Base-by-base conservation (phyloP, 768 basidiomycete species). In the Phanerodontia chrysosporium region DNA sequence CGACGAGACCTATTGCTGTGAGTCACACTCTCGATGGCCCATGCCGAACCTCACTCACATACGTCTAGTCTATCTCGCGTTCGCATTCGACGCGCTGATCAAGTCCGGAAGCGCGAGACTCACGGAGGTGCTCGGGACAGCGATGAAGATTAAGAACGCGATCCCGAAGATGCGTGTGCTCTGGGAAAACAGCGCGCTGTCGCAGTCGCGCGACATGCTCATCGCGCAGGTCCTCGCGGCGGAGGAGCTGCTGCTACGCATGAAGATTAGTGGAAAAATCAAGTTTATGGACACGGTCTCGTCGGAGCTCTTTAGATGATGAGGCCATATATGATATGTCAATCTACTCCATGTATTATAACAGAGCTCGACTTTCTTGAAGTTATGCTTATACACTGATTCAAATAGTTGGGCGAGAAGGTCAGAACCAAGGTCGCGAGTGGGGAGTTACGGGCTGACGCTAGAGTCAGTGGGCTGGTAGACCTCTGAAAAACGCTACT, bases 1-100 rank as follows among this genome's bases (percentile, higher is more conserved):
- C 45, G 58, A 63, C 45, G 62, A 63, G 45, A 32, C n/a, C 4
- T 35, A 53, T n/a, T 12, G 32, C 12, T 60, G 58, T 59, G 32
- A 51, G 56, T 27, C 30, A 18, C 45, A 35, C 14, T 7, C 8
- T 7, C 32, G 32, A n/a, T n/a, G n/a, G n/a, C n/a, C n/a, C n/a
- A n/a, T n/a, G 5, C 39, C 29, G 8, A 3, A 16, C 16, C 10
- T n/a, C 25, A 3, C 27, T 24, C 21, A 6, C 46, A 10, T 18
- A 42, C 39, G 18, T 42, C 39, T 42, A 42, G 51, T 28, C 29
- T 28, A 45, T n/a, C 57, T 51, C 9, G 36, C 39, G 8, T 7
- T 42, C 18, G 16, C 39, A 5, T 42, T 42, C 18, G 39, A 42
- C 39, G 39, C 39, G 10, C 39, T 42, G 8, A 18, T 42, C 39